These are phyloP conservation scores for Candolleomyces aberdarensis DNA, from an alignment of 768 basidiomycete genomes.

Conservation along the genomic window DNA sequence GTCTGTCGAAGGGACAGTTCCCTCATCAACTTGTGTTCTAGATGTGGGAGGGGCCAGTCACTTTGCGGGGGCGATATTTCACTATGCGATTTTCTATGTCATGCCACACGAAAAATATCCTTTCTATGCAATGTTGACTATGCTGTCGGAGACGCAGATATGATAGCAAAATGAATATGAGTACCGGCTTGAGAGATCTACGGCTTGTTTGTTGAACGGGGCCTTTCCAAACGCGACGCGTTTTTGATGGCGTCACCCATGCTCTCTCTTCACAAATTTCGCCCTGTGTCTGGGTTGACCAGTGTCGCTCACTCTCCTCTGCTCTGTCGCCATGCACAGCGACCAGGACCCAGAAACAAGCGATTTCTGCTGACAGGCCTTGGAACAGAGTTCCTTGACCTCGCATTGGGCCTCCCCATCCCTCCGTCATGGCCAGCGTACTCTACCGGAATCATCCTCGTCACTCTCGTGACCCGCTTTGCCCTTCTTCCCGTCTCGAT, in stretches of 20 bases:
- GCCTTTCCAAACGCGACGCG: neutral
- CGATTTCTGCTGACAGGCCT: conserved; percentile 37
- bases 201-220: neutral
- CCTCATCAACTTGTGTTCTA: conserved; percentile 94
- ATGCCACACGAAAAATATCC: conserved; percentile 4
- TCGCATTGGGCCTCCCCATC: conserved; percentile 70
- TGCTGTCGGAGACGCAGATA: neutral
- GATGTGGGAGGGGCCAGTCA: conserved; percentile 18
- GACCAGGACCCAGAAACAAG: conserved; percentile 9
- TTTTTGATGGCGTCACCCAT: conserved; percentile 6
- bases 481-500: conserved; percentile 67
- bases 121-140: conserved; percentile 5
- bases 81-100: conserved; percentile 4
- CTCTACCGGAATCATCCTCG: conserved; percentile 70
- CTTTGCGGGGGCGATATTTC: conserved; percentile 1
- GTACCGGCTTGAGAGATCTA: neutral
- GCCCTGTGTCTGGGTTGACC: neutral
- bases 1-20: conserved; percentile 94
- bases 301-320: neutral
- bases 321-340: conserved; percentile 10
- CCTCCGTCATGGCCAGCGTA: conserved; percentile 69
- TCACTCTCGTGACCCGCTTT: conserved; percentile 59
- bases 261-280: conserved; percentile 11
- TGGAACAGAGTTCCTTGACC: conserved; percentile 68
- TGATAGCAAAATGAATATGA: too few species aligned